Evolutionary conservation across 2,329 filamentous ascomycete species (phyloP).

Genomic region (Plenodomus lindquistii): DNA sequence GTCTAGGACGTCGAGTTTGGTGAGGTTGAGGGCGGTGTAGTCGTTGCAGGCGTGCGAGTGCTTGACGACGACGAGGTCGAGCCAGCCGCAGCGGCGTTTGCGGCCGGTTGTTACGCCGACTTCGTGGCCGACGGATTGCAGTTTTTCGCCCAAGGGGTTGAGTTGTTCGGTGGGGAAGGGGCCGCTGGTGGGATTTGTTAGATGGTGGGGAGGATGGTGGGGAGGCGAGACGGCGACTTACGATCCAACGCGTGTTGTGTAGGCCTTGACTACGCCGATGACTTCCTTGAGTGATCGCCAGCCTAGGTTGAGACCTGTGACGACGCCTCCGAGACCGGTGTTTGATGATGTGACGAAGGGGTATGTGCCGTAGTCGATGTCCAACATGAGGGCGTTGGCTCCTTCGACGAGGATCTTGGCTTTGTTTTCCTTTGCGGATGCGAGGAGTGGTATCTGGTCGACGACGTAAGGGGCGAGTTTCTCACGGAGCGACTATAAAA

Average conservation of each 20-base stretch:
- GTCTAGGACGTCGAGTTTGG: slow-evolving; percentile 73
- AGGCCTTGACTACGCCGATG: slow-evolving; percentile 70
- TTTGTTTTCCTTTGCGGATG: slow-evolving; percentile 61
- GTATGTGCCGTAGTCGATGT: slow-evolving; percentile 62
- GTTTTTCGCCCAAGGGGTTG: slow-evolving; percentile 60
- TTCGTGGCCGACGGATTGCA: slow-evolving; percentile 61
- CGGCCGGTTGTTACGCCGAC: slow-evolving; percentile 62
- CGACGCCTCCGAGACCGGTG: slow-evolving; percentile 63
- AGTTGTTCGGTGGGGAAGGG: slow-evolving; percentile 71
- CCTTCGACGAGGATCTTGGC: slow-evolving; percentile 70
- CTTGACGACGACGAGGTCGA: slow-evolving; percentile 70
- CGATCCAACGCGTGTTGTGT: slow-evolving; percentile 63
- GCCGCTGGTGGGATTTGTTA: slow-evolving; percentile 48
- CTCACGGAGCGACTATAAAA: slow-evolving; percentile 55
- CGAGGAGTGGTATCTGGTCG: slow-evolving; percentile 69
- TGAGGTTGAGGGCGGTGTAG: slow-evolving; percentile 67
- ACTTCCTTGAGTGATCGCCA: slow-evolving; percentile 64
- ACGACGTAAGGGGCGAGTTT: slow-evolving; percentile 65
- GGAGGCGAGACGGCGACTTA: slow-evolving; percentile 19
- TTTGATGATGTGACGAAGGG: slow-evolving; percentile 65
- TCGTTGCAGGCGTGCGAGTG: slow-evolving; percentile 68
- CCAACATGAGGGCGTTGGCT: slow-evolving; percentile 69
- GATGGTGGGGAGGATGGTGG: not conserved
- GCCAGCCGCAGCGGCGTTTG: slow-evolving; percentile 65
- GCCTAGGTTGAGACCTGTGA: slow-evolving; percentile 65